Evolutionary conservation across 768 basidiomycete genomes (phyloP), one percentile per base, ranked within the genome.

Genomic region (Glaciozyma martinii): DNA sequence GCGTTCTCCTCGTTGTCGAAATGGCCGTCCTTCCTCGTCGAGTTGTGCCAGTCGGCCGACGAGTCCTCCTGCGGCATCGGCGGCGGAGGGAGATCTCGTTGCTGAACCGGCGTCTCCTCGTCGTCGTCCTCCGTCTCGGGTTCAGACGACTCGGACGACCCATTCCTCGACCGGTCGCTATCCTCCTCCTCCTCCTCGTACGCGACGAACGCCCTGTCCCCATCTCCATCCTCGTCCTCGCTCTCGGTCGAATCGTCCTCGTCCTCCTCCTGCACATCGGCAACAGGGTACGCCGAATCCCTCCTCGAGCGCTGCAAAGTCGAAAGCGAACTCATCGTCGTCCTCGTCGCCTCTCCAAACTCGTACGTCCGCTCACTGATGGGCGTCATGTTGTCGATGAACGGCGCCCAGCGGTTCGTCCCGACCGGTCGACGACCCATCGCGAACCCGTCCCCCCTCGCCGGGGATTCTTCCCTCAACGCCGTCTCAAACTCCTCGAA

Each of bases 301-400:
- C 68, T 25, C 54, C 63, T 56, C 43, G 61, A 49, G 2, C 50
- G 21, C 56, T 49, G n/a, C n/a, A 50, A 61, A n/a, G 61, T 43
- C 19, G 57, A 44, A 9, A 68, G 59, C 7, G 10, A 27, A 27
- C 42, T 50, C 2, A 33, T 56, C 33, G 19, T 12, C 32, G 60
- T 49, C 42, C 43, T 56, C 55, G 56, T 56, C 60, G 46, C 42
- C 7, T 87, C 83, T 6, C 37, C 37, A 74, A 80, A 93, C 76
- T 98, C 95, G 72, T 83, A 83, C 15, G 95, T 98, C 49, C 93
- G 82, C 76, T 99, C 95, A 18, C 90, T 90, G 76, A 98, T 97
- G 4, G 95, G 94, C 13, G 94, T 98, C 91, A 99, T 92, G 62
- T 93, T 86, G 73, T 88, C 85, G 77, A 97, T 88, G 63, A 82